A percentile compares a stretch with the other conserved stretches of the same genome.
phyloP scores from a whole-genome alignment of 2,329 filamentous ascomycete genomes.

The Aspergillus fructus region DNA sequence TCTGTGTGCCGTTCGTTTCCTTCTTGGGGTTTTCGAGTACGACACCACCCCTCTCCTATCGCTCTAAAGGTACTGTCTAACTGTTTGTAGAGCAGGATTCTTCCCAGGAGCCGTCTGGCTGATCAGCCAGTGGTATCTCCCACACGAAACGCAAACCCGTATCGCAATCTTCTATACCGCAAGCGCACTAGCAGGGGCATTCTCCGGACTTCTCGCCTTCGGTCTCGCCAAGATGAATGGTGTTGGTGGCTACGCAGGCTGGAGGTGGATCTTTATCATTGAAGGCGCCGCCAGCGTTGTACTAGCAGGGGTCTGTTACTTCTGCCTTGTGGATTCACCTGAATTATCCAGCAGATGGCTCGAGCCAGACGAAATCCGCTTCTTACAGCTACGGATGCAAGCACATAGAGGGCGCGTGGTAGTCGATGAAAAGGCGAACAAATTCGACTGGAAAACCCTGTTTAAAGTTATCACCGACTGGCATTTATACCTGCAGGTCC shows the following conservation, averaged over 20 bases:
- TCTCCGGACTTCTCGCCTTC: neutral
- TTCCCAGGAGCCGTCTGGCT: neutral
- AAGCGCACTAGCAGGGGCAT: neutral
- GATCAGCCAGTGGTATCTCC: neutral
- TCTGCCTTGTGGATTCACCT: constrained; percentile 42
- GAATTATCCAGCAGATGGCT: constrained; percentile 38
- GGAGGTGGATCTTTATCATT: neutral
- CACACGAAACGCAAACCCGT: neutral
- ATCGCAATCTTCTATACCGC: neutral
- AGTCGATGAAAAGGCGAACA: no score
- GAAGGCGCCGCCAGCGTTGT: neutral
- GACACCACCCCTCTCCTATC: neutral
- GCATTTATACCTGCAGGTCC: no score
- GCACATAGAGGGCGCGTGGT: no score
- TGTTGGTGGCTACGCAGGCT: neutral
- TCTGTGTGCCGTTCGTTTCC: constrained; percentile 41
- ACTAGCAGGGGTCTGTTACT: neutral
- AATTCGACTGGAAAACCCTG: no score
- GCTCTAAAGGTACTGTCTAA: neutral
- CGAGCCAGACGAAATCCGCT: constrained; percentile 29
- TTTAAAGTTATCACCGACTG: no score
- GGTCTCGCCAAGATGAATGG: neutral
- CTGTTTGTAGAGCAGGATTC: neutral
- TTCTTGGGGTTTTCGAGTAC: constrained; percentile 44
- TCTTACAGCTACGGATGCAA: neutral